Percentiles rank a stretch among this genome's conserved stretches.
Conservation (phyloP, 805 yeast species). For the Sugiyamaella chiloensis region DNA sequence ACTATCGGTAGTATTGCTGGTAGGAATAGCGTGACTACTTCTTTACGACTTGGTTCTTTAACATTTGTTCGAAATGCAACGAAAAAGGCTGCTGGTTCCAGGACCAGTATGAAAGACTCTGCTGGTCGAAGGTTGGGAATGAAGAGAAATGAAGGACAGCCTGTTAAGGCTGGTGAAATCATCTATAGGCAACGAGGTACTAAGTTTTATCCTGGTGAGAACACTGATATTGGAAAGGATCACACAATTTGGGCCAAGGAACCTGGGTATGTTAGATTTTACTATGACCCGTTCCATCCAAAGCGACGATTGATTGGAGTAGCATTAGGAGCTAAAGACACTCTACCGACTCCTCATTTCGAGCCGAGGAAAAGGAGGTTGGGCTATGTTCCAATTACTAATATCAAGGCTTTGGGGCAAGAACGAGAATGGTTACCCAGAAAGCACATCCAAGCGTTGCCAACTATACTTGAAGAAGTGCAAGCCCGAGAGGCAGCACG, state of each 20-base stretch:
- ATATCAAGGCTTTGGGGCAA: slow-evolving; percentile 47
- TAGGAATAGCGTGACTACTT: background rate
- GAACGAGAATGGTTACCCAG: slow-evolving; percentile 65
- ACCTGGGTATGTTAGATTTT: slow-evolving; percentile 90
- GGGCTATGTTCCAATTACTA: slow-evolving; percentile 58
- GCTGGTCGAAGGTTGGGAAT: slow-evolving; percentile 94
- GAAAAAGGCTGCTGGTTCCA: slow-evolving; percentile 93
- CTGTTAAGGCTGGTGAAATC: slow-evolving; percentile 79
- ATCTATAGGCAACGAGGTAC: slow-evolving; percentile 95
- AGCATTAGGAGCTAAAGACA: slow-evolving; percentile 59
- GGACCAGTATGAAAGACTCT: slow-evolving; percentile 88
- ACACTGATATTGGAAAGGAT: slow-evolving; percentile 79
- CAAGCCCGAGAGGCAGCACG: slow-evolving; percentile 44
- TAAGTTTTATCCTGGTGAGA: slow-evolving; percentile 89
- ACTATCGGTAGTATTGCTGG: background rate
- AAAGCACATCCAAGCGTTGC: slow-evolving; percentile 59
- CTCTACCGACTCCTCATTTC: slow-evolving; percentile 86
- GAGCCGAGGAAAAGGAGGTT: slow-evolving; percentile 84
- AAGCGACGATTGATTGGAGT: slow-evolving; percentile 86
- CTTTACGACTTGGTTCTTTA: slow-evolving; percentile 1
- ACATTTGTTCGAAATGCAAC: slow-evolving; percentile 75
- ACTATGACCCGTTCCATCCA: slow-evolving; percentile 95
- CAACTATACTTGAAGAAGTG: slow-evolving; percentile 44
- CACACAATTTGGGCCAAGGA: slow-evolving; percentile 89
- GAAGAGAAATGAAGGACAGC: slow-evolving; percentile 75